phyloP scores from a whole-genome alignment of 2,329 filamentous ascomycete species.

The Pseudocercospora vitis region DNA sequence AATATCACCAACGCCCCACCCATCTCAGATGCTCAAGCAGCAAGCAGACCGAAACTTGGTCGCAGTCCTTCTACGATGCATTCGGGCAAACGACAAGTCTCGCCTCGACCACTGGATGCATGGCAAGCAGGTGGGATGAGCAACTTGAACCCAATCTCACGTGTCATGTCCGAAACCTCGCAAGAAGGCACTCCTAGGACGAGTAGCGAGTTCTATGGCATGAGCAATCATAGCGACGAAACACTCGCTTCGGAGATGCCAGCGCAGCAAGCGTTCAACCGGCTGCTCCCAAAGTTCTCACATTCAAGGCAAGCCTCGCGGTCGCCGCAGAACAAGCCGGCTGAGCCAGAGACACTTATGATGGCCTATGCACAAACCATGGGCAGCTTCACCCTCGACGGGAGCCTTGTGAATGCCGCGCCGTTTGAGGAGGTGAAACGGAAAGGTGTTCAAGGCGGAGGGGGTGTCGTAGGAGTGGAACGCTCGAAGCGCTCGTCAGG shows the following conservation, averaged over 20 bases:
- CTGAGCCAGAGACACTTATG: slow-evolving; percentile 77
- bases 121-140: slow-evolving; percentile 42
- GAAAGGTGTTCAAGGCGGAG: slow-evolving; percentile 81
- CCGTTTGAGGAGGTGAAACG: slow-evolving; percentile 96
- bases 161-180: slow-evolving; percentile 76
- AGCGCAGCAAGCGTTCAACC: slow-evolving; percentile 57
- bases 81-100: slow-evolving; percentile 37
- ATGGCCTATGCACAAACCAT: slow-evolving; percentile 97
- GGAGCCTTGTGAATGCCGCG: slow-evolving; percentile 81
- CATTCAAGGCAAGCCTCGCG: slow-evolving; percentile 47
- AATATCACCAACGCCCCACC: slow-evolving; percentile 29
- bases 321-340: slow-evolving; percentile 39
- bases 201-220: slow-evolving; percentile 90
- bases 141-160: slow-evolving; percentile 60
- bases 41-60: slow-evolving; percentile 29
- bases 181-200: slow-evolving; percentile 78
- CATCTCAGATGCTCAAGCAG: slow-evolving; percentile 7
- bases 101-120: slow-evolving; percentile 39
- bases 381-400: slow-evolving; percentile 88
- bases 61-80: slow-evolving; percentile 36
- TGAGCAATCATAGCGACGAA: slow-evolving; percentile 93
- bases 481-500: slow-evolving; percentile 72
- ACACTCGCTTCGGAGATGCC: slow-evolving; percentile 76
- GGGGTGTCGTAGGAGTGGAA: slow-evolving; percentile 81
- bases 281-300: slow-evolving; percentile 53